Conservation (phyloP, 2,329 filamentous ascomycete species). For the Talaromyces piceae region DNA sequence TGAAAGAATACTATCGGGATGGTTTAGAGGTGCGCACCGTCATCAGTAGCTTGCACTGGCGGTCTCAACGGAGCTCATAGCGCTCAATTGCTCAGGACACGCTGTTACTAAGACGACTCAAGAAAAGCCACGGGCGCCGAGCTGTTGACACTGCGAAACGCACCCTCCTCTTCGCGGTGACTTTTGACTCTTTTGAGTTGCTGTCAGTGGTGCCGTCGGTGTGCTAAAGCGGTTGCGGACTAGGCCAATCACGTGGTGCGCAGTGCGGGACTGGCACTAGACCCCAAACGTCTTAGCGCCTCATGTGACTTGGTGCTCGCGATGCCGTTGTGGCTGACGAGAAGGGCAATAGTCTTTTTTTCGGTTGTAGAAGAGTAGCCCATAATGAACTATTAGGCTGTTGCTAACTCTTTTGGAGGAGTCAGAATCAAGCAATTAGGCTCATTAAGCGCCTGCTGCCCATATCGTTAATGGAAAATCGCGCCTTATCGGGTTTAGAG, state of each 20-base stretch:
- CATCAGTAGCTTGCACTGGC: neutral
- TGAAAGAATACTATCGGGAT: neutral
- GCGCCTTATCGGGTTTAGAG: neutral
- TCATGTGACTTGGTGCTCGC: neutral
- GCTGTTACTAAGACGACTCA: neutral
- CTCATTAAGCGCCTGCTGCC: neutral
- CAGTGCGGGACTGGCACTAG: neutral
- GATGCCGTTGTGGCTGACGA: neutral
- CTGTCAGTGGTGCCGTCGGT: neutral
- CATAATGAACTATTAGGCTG: no score
- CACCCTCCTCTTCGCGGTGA: neutral
- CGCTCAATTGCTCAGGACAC: slow-evolving; percentile 7
- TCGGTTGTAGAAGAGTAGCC: no score
- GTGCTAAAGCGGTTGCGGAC: no score
- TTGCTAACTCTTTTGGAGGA: no score
- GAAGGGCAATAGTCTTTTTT: neutral
- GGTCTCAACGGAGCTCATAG: slow-evolving; percentile 4
- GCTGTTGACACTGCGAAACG: neutral
- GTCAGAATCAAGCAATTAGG: no score
- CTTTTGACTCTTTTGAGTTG: neutral
- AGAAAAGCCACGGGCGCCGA: neutral
- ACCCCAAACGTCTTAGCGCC: neutral
- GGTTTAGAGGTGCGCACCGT: neutral
- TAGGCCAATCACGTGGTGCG: no score
- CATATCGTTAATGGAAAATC: neutral